A percentile compares a stretch with the other conserved stretches of the same genome.
phyloP scores from a whole-genome alignment of 2,329 filamentous ascomycete species.

The Aureobasidium subglaciale region DNA sequence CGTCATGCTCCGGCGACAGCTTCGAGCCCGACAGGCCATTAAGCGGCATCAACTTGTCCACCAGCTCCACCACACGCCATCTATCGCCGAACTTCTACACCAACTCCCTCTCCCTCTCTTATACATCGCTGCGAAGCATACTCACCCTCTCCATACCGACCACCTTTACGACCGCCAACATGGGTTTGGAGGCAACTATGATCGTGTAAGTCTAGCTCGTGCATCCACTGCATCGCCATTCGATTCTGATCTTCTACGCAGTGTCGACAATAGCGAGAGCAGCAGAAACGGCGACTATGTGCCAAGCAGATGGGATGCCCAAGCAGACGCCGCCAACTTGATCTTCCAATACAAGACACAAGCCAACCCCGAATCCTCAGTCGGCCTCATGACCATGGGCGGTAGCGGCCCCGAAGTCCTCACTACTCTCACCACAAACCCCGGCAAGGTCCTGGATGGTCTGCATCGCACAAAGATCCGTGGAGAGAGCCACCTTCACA shows the following conservation, averaged over 20 bases:
- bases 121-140: neutral
- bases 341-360: constrained; percentile 94
- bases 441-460: constrained; percentile 89
- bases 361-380: constrained; percentile 92
- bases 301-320: constrained; percentile 91
- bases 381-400: constrained; percentile 98
- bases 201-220: constrained; percentile 54
- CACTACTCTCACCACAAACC: constrained; percentile 91
- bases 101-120: neutral
- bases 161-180: constrained; percentile 49
- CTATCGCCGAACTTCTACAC: neutral
- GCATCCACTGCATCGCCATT: constrained; percentile 15
- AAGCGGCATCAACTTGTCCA: too few relatives aligned
- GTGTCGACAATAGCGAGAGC: constrained; percentile 97
- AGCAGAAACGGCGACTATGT: constrained; percentile 91
- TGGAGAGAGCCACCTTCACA: constrained; percentile 80
- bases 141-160: neutral
- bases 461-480: constrained; percentile 91
- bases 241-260: constrained; percentile 25
- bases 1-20: too few relatives aligned
- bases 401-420: constrained; percentile 96
- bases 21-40: constrained; percentile 4
- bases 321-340: constrained; percentile 83
- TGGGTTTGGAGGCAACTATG: constrained; percentile 99
- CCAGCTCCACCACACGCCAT: neutral